phyloP scores from a whole-genome alignment of 192 early-diverging fungal genomes.

The Tieghemiomyces parasiticus region DNA sequence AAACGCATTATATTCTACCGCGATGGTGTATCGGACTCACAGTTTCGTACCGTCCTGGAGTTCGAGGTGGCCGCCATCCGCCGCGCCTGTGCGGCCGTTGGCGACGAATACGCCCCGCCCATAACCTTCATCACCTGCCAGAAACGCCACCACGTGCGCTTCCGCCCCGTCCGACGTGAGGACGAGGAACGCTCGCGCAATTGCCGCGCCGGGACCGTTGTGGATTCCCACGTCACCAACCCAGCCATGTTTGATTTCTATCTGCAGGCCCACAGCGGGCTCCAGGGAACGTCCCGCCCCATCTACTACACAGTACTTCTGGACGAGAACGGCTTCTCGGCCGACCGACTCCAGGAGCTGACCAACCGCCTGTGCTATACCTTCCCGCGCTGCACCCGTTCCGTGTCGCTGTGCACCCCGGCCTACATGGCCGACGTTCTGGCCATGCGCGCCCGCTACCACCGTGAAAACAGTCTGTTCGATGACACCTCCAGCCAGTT shows the following conservation, averaged over 20 bases:
- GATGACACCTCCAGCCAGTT: neutral
- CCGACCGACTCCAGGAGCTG: constrained; percentile 69
- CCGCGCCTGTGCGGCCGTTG: constrained; percentile 42
- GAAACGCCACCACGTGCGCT: constrained; percentile 69
- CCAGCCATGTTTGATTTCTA: constrained; percentile 80
- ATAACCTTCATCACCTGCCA: constrained; percentile 56
- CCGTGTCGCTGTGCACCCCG: constrained; percentile 74
- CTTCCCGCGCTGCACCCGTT: constrained; percentile 74
- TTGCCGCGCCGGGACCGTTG: constrained; percentile 64
- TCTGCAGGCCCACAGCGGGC: constrained; percentile 75
- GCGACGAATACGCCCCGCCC: constrained; percentile 52
- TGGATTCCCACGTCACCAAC: constrained; percentile 59
- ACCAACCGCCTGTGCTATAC: constrained; percentile 83
- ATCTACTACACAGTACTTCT: constrained; percentile 82
- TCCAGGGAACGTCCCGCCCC: constrained; percentile 86
- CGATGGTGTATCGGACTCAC: constrained; percentile 81
- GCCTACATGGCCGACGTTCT: constrained; percentile 90
- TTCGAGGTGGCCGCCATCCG: constrained; percentile 61
- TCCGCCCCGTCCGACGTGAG: constrained; percentile 50
- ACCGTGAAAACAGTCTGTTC: constrained; percentile 16
- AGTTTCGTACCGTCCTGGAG: constrained; percentile 61
- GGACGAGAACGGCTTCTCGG: constrained; percentile 68
- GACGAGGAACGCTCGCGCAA: constrained; percentile 68
- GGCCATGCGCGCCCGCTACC: constrained; percentile 75
- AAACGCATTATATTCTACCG: constrained; percentile 71